Evolutionary conservation across 305 asterid genomes (phyloP).

Genomic region (Solanum chacoense): DNA sequence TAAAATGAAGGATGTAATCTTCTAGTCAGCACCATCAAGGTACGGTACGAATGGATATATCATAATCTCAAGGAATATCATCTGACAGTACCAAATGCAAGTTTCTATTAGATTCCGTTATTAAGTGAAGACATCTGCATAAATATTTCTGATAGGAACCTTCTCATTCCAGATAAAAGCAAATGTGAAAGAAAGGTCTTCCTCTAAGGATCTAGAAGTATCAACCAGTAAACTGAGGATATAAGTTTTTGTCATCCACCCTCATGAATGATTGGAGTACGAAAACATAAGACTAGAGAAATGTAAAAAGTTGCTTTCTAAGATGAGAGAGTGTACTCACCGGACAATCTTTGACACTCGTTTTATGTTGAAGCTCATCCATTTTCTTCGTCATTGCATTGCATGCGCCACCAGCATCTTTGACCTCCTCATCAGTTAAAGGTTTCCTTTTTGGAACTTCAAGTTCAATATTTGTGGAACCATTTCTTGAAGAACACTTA

Average conservation of each 20-base stretch:
- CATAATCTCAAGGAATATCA: not conserved
- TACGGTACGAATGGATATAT: not conserved
- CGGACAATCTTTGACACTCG: slow-evolving; percentile 15
- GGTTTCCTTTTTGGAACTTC: slow-evolving; percentile 29
- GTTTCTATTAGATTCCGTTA: not conserved
- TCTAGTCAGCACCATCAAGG: not conserved
- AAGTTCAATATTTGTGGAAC: slow-evolving; percentile 34
- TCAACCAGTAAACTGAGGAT: not conserved
- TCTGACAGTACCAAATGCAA: not conserved
- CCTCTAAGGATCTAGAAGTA: not conserved
- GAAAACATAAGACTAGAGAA: not conserved
- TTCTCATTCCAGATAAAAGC: not conserved
- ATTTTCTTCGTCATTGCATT: slow-evolving; percentile 16
- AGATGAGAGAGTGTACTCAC: slow-evolving; percentile 24
- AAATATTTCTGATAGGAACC: not conserved
- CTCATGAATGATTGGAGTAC: not conserved
- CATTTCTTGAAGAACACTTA: slow-evolving; percentile 28
- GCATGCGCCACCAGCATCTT: not conserved
- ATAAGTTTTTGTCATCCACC: not conserved
- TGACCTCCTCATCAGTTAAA: slow-evolving; percentile 11
- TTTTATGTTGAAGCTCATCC: slow-evolving; percentile 23
- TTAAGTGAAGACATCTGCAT: not conserved
- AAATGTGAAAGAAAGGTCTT: not conserved
- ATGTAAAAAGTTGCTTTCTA: not conserved
- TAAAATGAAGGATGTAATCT: not conserved